phyloP scores from a whole-genome alignment of 345 rosid species.

The Salix koriyanagi region DNA sequence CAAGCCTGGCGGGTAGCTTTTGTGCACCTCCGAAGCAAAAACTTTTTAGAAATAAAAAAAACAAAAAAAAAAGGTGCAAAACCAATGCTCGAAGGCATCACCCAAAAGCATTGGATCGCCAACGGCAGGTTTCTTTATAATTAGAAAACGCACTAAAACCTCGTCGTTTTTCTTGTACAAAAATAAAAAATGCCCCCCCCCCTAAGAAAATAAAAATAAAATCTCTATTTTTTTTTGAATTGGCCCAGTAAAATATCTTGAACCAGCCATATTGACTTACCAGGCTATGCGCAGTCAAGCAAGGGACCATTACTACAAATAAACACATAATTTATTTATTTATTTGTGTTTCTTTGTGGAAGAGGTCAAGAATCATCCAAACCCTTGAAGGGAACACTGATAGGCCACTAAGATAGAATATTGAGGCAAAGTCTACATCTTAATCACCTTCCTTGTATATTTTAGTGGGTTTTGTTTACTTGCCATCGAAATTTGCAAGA shows the following conservation, averaged over 20 bases:
- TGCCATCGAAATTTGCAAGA: not conserved
- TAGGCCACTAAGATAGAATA: constrained; percentile 27
- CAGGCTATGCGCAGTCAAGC: not conserved
- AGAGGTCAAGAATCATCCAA: constrained; percentile 12
- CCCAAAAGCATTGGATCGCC: not conserved
- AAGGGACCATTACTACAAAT: not conserved
- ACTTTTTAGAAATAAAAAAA: not conserved
- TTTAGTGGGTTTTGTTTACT: not conserved
- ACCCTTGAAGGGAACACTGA: not conserved
- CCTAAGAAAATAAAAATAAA: too few relatives aligned
- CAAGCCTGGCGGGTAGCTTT: not conserved
- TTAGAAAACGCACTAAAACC: not conserved
- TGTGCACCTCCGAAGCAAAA: not conserved
- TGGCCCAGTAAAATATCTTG: not conserved
- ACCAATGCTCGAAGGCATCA: not conserved
- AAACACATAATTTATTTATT: not conserved
- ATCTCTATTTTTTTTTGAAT: not conserved
- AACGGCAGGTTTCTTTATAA: not conserved
- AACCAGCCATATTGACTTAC: constrained; percentile 18
- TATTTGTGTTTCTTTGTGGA: not conserved
- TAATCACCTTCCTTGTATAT: too few relatives aligned
- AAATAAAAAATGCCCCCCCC: not conserved
- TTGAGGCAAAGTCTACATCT: not conserved
- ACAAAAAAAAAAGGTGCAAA: not conserved
- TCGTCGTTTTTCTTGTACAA: not conserved